Evolutionary conservation across 352 stramenopile species (phyloP).

Genomic region (Pythium biforme): DNA sequence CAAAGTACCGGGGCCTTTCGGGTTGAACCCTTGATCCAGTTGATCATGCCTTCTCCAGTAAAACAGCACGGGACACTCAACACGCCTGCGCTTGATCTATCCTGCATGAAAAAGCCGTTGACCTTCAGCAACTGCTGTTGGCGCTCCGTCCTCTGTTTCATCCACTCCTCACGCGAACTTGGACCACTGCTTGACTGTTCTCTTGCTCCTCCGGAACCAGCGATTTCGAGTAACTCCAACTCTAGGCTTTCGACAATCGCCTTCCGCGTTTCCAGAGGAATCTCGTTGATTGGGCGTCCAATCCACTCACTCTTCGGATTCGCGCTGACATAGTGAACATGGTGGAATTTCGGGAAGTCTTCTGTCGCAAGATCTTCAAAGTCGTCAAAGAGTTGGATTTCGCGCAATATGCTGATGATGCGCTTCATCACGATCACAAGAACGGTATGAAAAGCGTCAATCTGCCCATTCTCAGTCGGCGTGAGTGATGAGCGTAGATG

Average conservation of each 20-base stretch:
- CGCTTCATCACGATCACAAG: conserved; percentile 55
- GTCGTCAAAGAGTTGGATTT: conserved; percentile 61
- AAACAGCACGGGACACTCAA: conserved; percentile 46
- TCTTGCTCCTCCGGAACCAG: conserved; percentile 27
- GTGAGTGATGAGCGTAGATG: conserved; percentile 49
- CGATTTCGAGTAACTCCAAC: conserved; percentile 60
- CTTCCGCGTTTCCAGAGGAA: conserved; percentile 50
- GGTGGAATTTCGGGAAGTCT: conserved; percentile 50
- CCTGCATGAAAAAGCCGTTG: conserved; percentile 51
- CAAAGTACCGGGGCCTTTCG: conserved; percentile 35
- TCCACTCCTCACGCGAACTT: conserved; percentile 45
- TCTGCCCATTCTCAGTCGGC: conserved; percentile 56
- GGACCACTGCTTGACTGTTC: conserved; percentile 14
- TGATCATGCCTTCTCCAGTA: conserved; percentile 60
- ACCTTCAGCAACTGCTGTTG: conserved; percentile 47
- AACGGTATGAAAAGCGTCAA: conserved; percentile 57
- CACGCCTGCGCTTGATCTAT: conserved; percentile 39
- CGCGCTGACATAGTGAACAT: conserved; percentile 50
- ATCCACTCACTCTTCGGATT: conserved; percentile 50
- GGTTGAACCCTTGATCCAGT: conserved; percentile 39
- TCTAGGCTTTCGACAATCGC: conserved; percentile 59
- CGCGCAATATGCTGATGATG: conserved; percentile 45
- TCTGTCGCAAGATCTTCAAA: conserved; percentile 49
- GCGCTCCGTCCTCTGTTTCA: conserved; percentile 38
- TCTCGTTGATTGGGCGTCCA: conserved; percentile 51